A percentile compares a stretch with the other conserved stretches of the same genome.
phyloP scores from a whole-genome alignment of 2,329 filamentous ascomycete genomes.

The Lasiodiplodia gonubiensis region DNA sequence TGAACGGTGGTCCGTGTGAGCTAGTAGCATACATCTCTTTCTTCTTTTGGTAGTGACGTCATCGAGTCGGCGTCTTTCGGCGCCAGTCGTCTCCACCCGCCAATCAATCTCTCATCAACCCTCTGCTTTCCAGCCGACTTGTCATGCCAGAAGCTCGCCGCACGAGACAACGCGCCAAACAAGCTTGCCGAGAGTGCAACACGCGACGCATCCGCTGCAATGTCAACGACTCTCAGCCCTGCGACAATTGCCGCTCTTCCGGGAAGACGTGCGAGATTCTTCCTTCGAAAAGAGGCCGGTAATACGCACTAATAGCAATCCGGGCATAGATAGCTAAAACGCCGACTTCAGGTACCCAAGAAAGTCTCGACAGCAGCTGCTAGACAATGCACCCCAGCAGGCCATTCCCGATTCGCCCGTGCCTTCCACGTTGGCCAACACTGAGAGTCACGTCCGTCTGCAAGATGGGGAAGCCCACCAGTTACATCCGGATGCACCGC shows the following conservation, averaged over 20 bases:
- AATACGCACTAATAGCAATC: constrained; percentile 35
- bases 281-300: constrained; percentile 52
- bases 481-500: constrained; percentile 30
- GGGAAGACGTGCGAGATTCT: constrained; percentile 50
- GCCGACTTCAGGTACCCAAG: constrained; percentile 28
- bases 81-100: not conserved
- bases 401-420: not conserved
- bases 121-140: constrained; percentile 1
- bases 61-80: not conserved
- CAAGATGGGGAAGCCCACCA: not conserved
- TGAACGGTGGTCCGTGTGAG: not conserved
- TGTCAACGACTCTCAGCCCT: constrained; percentile 53
- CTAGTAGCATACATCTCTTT: too few relatives aligned
- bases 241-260: constrained; percentile 48
- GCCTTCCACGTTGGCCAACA: not conserved
- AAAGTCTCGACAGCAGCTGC: not conserved
- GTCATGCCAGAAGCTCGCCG: not conserved
- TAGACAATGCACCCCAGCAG: not conserved
- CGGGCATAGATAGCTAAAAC: constrained; percentile 30
- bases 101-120: not conserved
- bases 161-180: constrained; percentile 44
- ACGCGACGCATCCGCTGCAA: constrained; percentile 54
- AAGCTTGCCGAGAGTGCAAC: constrained; percentile 53
- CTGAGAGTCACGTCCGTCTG: not conserved
- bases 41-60: not conserved